Percentiles rank a stretch among this genome's conserved stretches.
These are phyloP conservation scores for Claviceps citrina DNA, from an alignment of 2,329 filamentous ascomycete genomes.

Conservation along the genomic window DNA sequence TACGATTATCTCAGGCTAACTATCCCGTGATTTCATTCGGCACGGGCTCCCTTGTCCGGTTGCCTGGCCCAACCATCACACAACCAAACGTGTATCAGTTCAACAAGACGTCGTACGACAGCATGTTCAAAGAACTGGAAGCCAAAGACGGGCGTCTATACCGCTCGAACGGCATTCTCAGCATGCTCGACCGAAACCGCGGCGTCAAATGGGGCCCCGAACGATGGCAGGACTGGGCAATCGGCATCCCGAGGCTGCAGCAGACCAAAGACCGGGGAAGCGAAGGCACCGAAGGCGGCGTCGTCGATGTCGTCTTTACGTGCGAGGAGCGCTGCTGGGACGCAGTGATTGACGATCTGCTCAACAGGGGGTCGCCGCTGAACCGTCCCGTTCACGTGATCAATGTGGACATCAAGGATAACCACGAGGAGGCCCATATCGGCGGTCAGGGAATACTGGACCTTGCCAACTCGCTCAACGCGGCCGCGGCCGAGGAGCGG, in stretches of 20 bases:
- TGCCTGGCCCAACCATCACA: constrained; percentile 78
- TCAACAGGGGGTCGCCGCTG: constrained; percentile 68
- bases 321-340: constrained; percentile 98
- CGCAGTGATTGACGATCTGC: constrained; percentile 84
- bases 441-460: constrained; percentile 87
- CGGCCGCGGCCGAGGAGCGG: constrained; percentile 63
- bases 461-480: constrained; percentile 71
- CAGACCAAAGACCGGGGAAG: constrained; percentile 63
- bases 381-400: constrained; percentile 94
- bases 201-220: constrained; percentile 91
- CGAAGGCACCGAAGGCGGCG: constrained; percentile 67
- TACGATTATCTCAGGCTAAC: constrained; percentile 67
- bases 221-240: constrained; percentile 93
- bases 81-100: constrained; percentile 97
- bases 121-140: constrained; percentile 84
- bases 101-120: constrained; percentile 89
- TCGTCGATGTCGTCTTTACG: constrained; percentile 89
- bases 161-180: constrained; percentile 78
- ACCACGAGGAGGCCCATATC: constrained; percentile 87
- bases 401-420: constrained; percentile 96
- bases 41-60: constrained; percentile 82
- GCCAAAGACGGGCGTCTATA: constrained; percentile 78
- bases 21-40: constrained; percentile 98
- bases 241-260: constrained; percentile 69
- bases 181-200: constrained; percentile 88